Evolutionary conservation across 805 yeast genomes (phyloP).

Genomic region (Dipodascus geniculatus): DNA sequence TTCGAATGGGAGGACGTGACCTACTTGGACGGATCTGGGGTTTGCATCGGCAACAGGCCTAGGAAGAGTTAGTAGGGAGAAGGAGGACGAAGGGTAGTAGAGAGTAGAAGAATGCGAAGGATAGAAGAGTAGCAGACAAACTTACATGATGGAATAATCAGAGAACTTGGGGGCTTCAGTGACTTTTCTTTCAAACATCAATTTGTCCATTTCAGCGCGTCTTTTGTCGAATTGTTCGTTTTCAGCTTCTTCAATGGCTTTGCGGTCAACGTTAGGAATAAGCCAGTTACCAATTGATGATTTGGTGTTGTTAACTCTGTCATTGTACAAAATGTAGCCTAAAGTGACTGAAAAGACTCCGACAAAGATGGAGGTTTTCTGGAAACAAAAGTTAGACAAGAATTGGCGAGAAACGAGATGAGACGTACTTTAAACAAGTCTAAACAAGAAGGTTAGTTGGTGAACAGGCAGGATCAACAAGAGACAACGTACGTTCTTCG

Average conservation of each 20-base stretch:
- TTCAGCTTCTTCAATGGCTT: constrained; percentile 8
- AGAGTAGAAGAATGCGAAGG: constrained; percentile 1
- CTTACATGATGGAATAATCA: constrained; percentile 1
- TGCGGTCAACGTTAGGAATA: constrained; percentile 10
- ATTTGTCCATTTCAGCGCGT: constrained; percentile 8
- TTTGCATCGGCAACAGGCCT: constrained; percentile 23
- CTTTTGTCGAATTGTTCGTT: constrained; percentile 7
- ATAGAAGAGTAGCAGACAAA: no score
- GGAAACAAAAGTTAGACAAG: not conserved
- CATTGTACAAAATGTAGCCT: constrained; percentile 11
- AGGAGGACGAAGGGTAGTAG: not conserved
- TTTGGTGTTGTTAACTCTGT: constrained; percentile 9
- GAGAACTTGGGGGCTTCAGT: not conserved
- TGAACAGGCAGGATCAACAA: not conserved
- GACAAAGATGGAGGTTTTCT: constrained; percentile 1
- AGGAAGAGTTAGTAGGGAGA: not conserved
- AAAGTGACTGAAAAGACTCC: not conserved
- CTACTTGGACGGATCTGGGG: constrained; percentile 17
- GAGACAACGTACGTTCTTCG: constrained; percentile 2
- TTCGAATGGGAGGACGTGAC: constrained; percentile 15
- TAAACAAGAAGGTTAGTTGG: not conserved
- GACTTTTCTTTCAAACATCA: not conserved
- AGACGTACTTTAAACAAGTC: constrained; percentile 2
- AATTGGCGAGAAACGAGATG: not conserved
- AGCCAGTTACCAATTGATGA: constrained; percentile 15